Percentiles rank a stretch among this genome's conserved stretches.
Conservation (phyloP, 2,329 filamentous ascomycete genomes). For the Sclerotinia sclerotiorum region DNA sequence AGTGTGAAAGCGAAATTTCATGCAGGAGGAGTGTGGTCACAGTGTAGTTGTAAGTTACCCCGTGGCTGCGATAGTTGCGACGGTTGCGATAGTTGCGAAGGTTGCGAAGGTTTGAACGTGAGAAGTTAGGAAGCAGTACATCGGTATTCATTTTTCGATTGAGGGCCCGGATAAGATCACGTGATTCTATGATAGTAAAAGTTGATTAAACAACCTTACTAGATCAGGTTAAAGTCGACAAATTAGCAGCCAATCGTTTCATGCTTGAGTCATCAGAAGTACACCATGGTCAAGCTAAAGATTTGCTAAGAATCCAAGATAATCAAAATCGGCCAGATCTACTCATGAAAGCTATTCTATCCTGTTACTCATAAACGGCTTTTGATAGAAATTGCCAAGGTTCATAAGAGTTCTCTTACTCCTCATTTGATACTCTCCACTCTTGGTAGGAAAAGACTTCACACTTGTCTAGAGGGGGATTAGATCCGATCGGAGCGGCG, state of each 20-base stretch:
- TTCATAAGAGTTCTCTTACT: too few relatives aligned
- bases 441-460: not conserved
- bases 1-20: not conserved
- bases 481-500: not conserved
- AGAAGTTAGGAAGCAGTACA: conserved; percentile 4
- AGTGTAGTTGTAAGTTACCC: not conserved
- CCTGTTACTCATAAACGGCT: too few relatives aligned
- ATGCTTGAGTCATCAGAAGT: too few relatives aligned
- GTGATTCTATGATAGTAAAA: not conserved
- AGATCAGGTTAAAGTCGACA: not conserved
- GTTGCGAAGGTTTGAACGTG: conserved; percentile 10
- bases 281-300: too few relatives aligned
- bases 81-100: conserved; percentile 1
- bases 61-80: not conserved
- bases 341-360: too few relatives aligned
- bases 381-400: not conserved
- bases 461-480: not conserved
- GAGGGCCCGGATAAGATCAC: conserved; percentile 12
- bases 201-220: not conserved
- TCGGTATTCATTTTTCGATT: conserved; percentile 15
- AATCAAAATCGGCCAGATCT: too few relatives aligned
- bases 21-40: not conserved
- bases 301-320: too few relatives aligned
- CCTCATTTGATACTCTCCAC: too few relatives aligned
- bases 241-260: too few relatives aligned